phyloP scores from a whole-genome alignment of 768 basidiomycete species.

The Boletus subcaerulescens region DNA sequence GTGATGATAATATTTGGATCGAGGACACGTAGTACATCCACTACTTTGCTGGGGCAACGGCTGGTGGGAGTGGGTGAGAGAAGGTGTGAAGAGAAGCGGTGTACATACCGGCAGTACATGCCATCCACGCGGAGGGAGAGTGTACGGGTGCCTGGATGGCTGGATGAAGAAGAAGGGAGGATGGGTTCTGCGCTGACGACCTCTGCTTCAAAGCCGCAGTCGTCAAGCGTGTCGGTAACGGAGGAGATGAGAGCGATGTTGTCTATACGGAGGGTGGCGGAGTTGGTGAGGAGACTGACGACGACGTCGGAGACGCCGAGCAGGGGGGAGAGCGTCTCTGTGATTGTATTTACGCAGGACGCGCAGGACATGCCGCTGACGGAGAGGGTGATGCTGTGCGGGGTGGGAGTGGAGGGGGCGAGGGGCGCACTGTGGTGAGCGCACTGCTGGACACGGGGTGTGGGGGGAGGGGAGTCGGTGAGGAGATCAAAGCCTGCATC shows the following conservation, averaged over 20 bases:
- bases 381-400: slow-evolving; percentile 45
- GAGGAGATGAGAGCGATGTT: slow-evolving; percentile 30
- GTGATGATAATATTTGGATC: slow-evolving; percentile 39
- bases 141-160: slow-evolving; percentile 32
- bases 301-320: slow-evolving; percentile 51
- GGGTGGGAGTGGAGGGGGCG: slow-evolving; percentile 2
- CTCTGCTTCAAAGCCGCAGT: slow-evolving; percentile 45
- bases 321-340: slow-evolving; percentile 45
- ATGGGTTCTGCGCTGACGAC: slow-evolving; percentile 37
- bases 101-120: slow-evolving; percentile 60
- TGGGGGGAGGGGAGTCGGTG: background rate
- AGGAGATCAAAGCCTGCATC: slow-evolving; percentile 47
- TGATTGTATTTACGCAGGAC: slow-evolving; percentile 58
- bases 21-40: slow-evolving; percentile 32
- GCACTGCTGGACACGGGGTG: slow-evolving; percentile 38
- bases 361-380: slow-evolving; percentile 79
- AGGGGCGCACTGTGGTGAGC: too few relatives aligned
- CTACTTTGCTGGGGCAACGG: slow-evolving; percentile 53
- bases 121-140: slow-evolving; percentile 60
- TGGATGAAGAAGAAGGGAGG: background rate
- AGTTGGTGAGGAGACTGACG: slow-evolving; percentile 60
- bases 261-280: slow-evolving; percentile 48
- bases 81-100: too few relatives aligned
- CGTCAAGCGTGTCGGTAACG: slow-evolving; percentile 43
- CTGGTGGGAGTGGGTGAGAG: slow-evolving; percentile 27